phyloP scores from a whole-genome alignment of 768 basidiomycete species.

The Trametes cinnabarina region DNA sequence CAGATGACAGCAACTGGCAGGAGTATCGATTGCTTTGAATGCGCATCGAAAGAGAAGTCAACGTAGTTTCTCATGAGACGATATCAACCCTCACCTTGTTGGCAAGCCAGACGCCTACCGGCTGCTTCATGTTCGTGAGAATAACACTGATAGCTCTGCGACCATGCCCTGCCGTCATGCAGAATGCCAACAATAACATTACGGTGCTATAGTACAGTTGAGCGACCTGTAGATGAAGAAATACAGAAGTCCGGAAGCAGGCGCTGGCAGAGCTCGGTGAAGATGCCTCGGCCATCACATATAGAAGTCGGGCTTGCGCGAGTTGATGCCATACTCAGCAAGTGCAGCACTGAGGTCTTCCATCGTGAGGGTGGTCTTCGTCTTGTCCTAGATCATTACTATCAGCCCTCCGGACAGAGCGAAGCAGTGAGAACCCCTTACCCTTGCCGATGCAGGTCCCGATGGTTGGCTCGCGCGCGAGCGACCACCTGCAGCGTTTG shows the following conservation, averaged over 20 bases:
- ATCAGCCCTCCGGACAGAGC: neutral
- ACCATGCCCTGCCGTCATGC: too few species aligned
- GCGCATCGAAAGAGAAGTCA: too few species aligned
- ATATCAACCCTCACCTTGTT: too few species aligned
- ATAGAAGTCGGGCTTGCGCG: constrained; percentile 93
- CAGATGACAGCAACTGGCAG: too few species aligned
- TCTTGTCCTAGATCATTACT: constrained; percentile 64
- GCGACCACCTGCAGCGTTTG: constrained; percentile 77
- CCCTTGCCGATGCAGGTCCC: constrained; percentile 65
- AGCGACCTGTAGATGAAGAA: constrained; percentile 3
- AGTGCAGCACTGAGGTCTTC: constrained; percentile 93
- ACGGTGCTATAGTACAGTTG: constrained; percentile 17
- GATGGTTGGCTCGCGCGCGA: constrained; percentile 58
- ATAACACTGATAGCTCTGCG: too few species aligned
- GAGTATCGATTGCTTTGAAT: too few species aligned
- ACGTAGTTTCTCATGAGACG: too few species aligned
- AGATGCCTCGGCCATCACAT: constrained; percentile 39
- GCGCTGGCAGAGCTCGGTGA: neutral
- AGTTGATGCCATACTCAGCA: constrained; percentile 93
- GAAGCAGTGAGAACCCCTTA: constrained; percentile 30
- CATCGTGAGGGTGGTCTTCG: constrained; percentile 93
- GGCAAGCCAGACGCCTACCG: too few species aligned
- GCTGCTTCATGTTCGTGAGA: too few species aligned
- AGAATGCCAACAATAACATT: constrained; percentile 9
- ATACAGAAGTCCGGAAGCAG: constrained; percentile 8